These are phyloP conservation scores for Cryptococcus floricola DNA, from an alignment of 1,284 basidiomycete genomes.

Conservation along the genomic window DNA sequence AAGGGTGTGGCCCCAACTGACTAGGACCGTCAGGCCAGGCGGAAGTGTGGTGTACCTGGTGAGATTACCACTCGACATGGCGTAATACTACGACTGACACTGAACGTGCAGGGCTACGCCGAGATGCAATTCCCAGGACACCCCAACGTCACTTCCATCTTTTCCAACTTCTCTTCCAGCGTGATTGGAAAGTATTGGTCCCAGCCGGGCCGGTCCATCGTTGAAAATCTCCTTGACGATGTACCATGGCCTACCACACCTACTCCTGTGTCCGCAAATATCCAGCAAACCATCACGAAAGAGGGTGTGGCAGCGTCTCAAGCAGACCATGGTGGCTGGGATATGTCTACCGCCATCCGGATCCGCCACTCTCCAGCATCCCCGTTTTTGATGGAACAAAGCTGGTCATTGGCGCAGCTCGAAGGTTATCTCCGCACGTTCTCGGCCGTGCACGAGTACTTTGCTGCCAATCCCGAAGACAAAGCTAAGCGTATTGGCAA, in stretches of 20 bases:
- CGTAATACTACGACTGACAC: not conserved
- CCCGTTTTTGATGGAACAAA: slow-evolving; percentile 60
- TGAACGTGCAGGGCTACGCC: slow-evolving; percentile 62
- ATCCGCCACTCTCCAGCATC: slow-evolving; percentile 12
- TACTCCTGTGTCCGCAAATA: slow-evolving; percentile 31
- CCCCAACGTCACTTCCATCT: slow-evolving; percentile 59
- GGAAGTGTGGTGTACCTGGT: slow-evolving; percentile 78
- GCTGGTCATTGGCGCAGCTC: slow-evolving; percentile 62
- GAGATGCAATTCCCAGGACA: slow-evolving; percentile 66
- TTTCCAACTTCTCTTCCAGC: slow-evolving; percentile 49
- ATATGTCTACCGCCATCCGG: slow-evolving; percentile 23
- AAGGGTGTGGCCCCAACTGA: slow-evolving; percentile 66
- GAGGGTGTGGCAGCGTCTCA: not conserved
- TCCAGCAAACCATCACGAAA: not conserved
- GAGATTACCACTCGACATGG: slow-evolving; percentile 21
- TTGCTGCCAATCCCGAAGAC: slow-evolving; percentile 63
- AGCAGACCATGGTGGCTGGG: slow-evolving; percentile 14
- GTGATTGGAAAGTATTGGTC: slow-evolving; percentile 73
- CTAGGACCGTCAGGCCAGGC: slow-evolving; percentile 60
- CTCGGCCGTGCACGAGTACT: slow-evolving; percentile 68
- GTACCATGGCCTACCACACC: slow-evolving; percentile 59
- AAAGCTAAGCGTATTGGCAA: slow-evolving; percentile 22
- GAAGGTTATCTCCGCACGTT: slow-evolving; percentile 68
- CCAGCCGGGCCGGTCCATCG: slow-evolving; percentile 70
- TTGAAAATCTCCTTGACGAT: slow-evolving; percentile 66